Evolutionary conservation across 73 alveolate genomes (phyloP), one percentile per base, ranked within the genome.

Genomic region (Paramecium biaurelia): DNA sequence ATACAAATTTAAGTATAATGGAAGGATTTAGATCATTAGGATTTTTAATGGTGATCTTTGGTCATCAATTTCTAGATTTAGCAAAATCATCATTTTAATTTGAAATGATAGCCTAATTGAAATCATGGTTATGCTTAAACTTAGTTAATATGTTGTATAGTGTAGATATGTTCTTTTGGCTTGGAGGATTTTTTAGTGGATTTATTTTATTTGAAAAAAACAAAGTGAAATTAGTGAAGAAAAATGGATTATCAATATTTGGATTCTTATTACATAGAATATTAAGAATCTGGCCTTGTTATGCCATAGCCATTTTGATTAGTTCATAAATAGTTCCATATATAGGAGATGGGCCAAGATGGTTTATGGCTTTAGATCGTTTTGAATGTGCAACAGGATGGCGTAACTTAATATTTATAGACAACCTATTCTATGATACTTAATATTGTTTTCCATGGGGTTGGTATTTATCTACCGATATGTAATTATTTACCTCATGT

Each of bases 81-180:
- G 86, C 86, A 58, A 70, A 37, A 18, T 63, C 45, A 49, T 37
- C 59, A 42, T 68, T 45, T 34, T 43, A 68, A 34, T 82, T 42
- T 20, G 45, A 68, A 5, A 58, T 68, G 32, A 11, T 41, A 18
- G 49, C 59, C 20, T 15, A 56, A 14, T 26, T 88, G 34, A 68
- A 67, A 42, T 35, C 85, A 23, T 68, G 89, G 86, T 14, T 57
- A 4, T 88, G 56, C 11, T 35, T 88, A 8, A 58, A 68, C 45
- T 70, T 88, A 49, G 70, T 63, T 63, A 47, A 76, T 70, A 68
- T 76, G 70, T 84, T 88, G 24, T 88, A 88, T 79, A 57, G 88
- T 68, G 93, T 88, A 35, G 93, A 88, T 88, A 82, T 88, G 37
- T 88, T 88, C 41, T 70, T 88, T 42, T 88, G 93, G 93, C 18